These are phyloP conservation scores for Dryadomyces sulphureus DNA, from an alignment of 2,329 filamentous ascomycete genomes.

Conservation along the genomic window DNA sequence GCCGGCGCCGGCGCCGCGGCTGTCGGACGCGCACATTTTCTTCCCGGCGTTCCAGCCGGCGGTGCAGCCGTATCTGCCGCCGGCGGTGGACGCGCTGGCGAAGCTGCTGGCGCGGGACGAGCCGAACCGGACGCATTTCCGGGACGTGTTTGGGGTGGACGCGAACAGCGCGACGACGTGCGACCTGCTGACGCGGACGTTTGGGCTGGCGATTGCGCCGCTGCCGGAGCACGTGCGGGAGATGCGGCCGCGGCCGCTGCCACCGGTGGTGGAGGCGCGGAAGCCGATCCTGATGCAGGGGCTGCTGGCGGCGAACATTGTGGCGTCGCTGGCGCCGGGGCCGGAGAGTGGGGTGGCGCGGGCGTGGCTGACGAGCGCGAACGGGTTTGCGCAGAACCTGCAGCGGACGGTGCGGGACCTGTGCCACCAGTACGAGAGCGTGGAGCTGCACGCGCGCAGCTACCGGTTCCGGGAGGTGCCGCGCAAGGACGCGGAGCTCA, in stretches of 20 bases:
- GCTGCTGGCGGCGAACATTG: conserved; percentile 75
- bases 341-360: conserved; percentile 59
- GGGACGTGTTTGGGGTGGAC: conserved; percentile 65
- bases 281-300: conserved; percentile 89
- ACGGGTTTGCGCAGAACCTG: conserved; percentile 71
- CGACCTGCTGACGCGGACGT: conserved; percentile 74
- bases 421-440: conserved; percentile 41
- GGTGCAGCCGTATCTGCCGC: conserved; percentile 74
- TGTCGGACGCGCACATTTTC: conserved; percentile 43
- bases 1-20: conserved; percentile 55
- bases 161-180: conserved; percentile 47
- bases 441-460: conserved; percentile 12
- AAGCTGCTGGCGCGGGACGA: conserved; percentile 89
- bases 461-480: conserved; percentile 17
- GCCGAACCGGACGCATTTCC: conserved; percentile 77
- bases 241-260: conserved; percentile 40
- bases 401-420: conserved; percentile 62
- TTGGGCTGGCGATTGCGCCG: conserved; percentile 73
- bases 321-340: conserved; percentile 52
- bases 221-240: conserved; percentile 50
- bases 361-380: conserved; percentile 68
- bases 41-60: conserved; percentile 71
- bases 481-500: conserved; percentile 34
- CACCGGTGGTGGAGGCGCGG: conserved; percentile 61
- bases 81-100: conserved; percentile 78